These are phyloP conservation scores for Flueggea neowawraea DNA, from an alignment of 441 rosid genomes.

Conservation along the genomic window DNA sequence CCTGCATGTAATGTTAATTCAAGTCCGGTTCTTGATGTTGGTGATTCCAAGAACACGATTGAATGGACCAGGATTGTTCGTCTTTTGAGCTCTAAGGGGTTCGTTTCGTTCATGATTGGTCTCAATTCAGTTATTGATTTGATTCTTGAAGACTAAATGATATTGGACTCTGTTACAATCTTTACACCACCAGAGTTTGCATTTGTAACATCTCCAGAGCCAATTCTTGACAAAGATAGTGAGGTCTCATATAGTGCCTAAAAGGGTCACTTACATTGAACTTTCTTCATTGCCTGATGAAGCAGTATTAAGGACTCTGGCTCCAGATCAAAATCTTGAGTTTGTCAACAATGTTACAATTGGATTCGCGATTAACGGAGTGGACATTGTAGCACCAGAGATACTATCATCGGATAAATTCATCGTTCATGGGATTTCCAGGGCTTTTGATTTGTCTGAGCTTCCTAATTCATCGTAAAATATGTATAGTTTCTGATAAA, in stretches of 20 bases:
- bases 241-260: slow-evolving; percentile 53
- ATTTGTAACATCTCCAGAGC: slow-evolving; percentile 42
- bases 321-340: slow-evolving; percentile 34
- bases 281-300: slow-evolving; percentile 45
- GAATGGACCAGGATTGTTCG: slow-evolving; percentile 60
- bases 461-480: slow-evolving; percentile 16
- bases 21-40: slow-evolving; percentile 18
- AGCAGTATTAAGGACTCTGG: slow-evolving; percentile 38
- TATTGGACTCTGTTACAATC: slow-evolving; percentile 50
- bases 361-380: slow-evolving; percentile 41
- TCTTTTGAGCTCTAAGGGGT: slow-evolving; percentile 59
- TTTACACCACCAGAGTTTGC: slow-evolving; percentile 60
- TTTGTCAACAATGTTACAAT: slow-evolving; percentile 22
- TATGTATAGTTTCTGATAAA: no score
- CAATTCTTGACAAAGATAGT: slow-evolving; percentile 50
- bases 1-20: slow-evolving; percentile 26
- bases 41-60: slow-evolving; percentile 22
- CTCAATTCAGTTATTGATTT: slow-evolving; percentile 59
- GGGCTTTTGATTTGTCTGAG: slow-evolving; percentile 33
- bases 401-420: slow-evolving; percentile 42
- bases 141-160: slow-evolving; percentile 39
- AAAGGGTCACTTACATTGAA: slow-evolving; percentile 32
- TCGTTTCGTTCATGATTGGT: slow-evolving; percentile 64
- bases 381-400: slow-evolving; percentile 47
- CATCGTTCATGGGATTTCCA: slow-evolving; percentile 63